These are phyloP conservation scores for Coffea eugenioides DNA, from an alignment of 257 asterid species.

Conservation along the genomic window DNA sequence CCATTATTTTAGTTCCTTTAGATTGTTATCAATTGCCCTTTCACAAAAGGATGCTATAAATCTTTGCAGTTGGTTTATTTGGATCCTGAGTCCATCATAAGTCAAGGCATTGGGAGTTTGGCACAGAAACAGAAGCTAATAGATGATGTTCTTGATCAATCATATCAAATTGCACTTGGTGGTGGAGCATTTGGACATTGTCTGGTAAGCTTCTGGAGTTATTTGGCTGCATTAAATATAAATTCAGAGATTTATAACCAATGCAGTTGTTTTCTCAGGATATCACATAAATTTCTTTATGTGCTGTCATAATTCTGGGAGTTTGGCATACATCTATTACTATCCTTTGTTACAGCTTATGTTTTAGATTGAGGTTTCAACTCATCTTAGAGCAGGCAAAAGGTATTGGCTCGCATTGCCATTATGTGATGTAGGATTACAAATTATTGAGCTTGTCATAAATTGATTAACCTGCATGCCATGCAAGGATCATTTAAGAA, in stretches of 20 bases:
- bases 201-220: slow-evolving; percentile 51
- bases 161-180: slow-evolving; percentile 73
- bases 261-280: no score
- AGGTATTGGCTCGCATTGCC: no score
- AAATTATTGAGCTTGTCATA: no score
- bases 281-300: no score
- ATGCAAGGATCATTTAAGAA: no score
- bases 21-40: not conserved
- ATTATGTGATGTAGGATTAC: no score
- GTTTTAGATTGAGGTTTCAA: no score
- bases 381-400: no score
- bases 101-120: slow-evolving; percentile 65
- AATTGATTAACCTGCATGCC: no score
- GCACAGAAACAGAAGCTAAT: slow-evolving; percentile 58
- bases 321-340: no score
- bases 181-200: slow-evolving; percentile 70
- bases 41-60: not conserved
- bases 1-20: not conserved
- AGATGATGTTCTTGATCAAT: slow-evolving; percentile 56
- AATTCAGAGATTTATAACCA: not conserved
- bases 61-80: slow-evolving; percentile 64
- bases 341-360: no score
- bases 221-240: not conserved
- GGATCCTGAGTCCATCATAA: slow-evolving; percentile 58
- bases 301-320: no score